Evolutionary conservation across 1,284 basidiomycete species (phyloP).

Genomic region (Rugosomyces carneus): DNA sequence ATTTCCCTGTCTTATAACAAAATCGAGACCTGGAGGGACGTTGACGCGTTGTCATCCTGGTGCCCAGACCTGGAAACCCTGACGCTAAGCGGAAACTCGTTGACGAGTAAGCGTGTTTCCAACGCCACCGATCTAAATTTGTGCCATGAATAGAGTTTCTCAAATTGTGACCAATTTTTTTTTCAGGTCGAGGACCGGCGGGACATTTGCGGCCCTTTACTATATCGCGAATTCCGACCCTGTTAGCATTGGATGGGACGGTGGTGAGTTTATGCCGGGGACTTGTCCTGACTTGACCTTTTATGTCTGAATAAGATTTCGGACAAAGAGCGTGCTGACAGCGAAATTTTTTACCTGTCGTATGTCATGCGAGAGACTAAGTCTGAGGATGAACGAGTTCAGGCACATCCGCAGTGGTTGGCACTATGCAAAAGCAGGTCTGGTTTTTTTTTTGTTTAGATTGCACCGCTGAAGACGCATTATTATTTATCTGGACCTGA

Average conservation of each 20-base stretch:
- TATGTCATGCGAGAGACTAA: conserved; percentile 43
- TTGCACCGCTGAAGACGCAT: conserved; percentile 1
- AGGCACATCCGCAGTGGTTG: conserved; percentile 57
- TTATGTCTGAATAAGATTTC: conserved; percentile 40
- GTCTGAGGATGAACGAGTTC: conserved; percentile 38
- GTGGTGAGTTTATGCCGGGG: conserved; percentile 36
- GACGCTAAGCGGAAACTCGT: conserved; percentile 54
- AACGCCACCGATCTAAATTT: conserved; percentile 10
- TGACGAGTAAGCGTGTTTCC: conserved; percentile 43
- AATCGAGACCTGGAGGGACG: conserved; percentile 56
- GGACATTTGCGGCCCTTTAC: conserved; percentile 57
- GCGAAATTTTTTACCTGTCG: conserved; percentile 82
- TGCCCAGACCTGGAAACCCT: conserved; percentile 57
- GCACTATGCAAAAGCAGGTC: conserved; percentile 58
- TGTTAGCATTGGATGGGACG: conserved; percentile 65
- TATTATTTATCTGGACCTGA: conserved; percentile 5
- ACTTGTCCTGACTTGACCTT: neutral
- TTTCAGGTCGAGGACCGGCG: conserved; percentile 31
- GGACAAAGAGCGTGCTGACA: conserved; percentile 71
- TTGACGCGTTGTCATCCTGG: conserved; percentile 69
- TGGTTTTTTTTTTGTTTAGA: conserved; percentile 3
- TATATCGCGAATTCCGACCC: conserved; percentile 66
- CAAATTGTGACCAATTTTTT: neutral
- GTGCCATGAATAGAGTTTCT: neutral
- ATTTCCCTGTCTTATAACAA: conserved; percentile 63